Conservation (phyloP, 306 rosid genomes). For the Acacia melanoxylon region DNA sequence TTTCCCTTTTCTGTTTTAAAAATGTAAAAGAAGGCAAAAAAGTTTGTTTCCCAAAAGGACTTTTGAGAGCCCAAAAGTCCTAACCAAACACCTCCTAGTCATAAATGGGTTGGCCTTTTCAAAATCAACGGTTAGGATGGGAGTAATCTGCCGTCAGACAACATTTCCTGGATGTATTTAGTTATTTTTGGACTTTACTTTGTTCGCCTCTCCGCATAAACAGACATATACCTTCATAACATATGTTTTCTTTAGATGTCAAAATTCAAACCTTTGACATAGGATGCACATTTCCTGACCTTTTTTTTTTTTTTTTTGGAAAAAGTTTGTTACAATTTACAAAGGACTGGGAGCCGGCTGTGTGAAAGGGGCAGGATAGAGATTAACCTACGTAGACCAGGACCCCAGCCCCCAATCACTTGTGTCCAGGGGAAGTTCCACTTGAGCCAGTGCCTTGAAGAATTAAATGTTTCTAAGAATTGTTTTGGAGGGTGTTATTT, state of each 20-base stretch:
- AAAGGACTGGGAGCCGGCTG: neutral
- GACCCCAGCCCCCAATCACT: neutral
- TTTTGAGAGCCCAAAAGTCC: neutral
- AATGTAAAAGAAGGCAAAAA: neutral
- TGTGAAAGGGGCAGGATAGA: neutral
- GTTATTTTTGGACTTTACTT: neutral
- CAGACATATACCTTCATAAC: neutral
- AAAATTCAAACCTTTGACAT: conserved; percentile 4
- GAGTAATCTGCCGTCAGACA: neutral
- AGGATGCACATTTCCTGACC: neutral
- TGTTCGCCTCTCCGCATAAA: neutral
- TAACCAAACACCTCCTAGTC: neutral
- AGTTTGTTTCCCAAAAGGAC: neutral
- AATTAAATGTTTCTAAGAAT: neutral
- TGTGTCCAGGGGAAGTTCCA: neutral
- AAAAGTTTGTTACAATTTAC: neutral
- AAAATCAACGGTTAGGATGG: neutral
- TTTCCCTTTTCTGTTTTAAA: neutral
- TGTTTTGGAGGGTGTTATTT: neutral
- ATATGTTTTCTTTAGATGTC: neutral
- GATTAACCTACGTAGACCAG: neutral
- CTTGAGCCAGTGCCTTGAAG: neutral
- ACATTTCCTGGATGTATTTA: neutral
- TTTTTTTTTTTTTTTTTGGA: neutral
- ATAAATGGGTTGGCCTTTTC: neutral